These are phyloP conservation scores for Mycena olivaceomarginata DNA, from an alignment of 768 basidiomycete genomes.

Conservation along the genomic window DNA sequence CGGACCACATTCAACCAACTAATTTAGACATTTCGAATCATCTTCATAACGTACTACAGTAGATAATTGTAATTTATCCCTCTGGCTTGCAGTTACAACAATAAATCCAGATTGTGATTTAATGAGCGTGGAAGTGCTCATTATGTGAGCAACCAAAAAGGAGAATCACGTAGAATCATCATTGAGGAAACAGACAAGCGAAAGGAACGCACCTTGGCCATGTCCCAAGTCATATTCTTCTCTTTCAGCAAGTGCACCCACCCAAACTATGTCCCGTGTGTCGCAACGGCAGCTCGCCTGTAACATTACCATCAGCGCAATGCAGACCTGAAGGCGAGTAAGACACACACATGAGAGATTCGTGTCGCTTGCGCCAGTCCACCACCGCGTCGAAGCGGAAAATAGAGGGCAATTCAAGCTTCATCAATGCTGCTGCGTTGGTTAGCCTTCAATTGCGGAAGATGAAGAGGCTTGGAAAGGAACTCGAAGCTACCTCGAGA, in stretches of 20 bases:
- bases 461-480: conserved; percentile 12
- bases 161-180: too few relatives aligned
- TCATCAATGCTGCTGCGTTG: conserved; percentile 66
- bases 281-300: conserved; percentile 96
- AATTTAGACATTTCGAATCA: too few relatives aligned
- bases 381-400: conserved; percentile 83
- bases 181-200: too few relatives aligned
- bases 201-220: conserved; percentile 74
- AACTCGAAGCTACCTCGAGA: conserved; percentile 87
- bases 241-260: conserved; percentile 85
- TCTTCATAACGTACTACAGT: too few relatives aligned
- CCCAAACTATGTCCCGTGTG: conserved; percentile 97
- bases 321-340: neutral
- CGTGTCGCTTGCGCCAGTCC: conserved; percentile 93
- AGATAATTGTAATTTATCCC: too few relatives aligned
- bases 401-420: conserved; percentile 81
- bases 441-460: neutral
- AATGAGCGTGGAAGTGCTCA: too few relatives aligned
- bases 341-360: conserved; percentile 90
- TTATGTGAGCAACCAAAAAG: too few relatives aligned
- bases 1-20: too few relatives aligned
- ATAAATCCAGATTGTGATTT: too few relatives aligned
- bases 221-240: conserved; percentile 92
- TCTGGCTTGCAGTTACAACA: too few relatives aligned
- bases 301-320: neutral